Base-by-base conservation (phyloP, 345 rosid species). In the Brassica carinata region DNA sequence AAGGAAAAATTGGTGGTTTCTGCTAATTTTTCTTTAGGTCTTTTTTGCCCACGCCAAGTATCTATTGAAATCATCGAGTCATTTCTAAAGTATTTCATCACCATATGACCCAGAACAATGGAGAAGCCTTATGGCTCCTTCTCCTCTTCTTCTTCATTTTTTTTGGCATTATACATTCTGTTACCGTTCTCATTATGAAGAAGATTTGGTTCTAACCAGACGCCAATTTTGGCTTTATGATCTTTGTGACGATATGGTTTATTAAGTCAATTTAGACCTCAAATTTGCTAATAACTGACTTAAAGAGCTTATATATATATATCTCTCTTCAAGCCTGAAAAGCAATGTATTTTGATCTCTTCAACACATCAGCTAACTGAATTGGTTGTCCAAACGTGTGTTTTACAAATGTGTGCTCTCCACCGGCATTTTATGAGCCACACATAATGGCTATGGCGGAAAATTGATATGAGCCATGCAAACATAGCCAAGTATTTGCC, bases 401-500 rank as follows among this genome's bases (percentile, higher is more conserved):
- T 45, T 58, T 5, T 95, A 95, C 67, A 91, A 29, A 0, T 96
- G 97, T 2, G 40, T 93, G 87, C 13, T 95, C 98, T 29, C 86
- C 94, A 0, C 84, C 85, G 0, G 93, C 94, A 0, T 78, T 85
- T 0, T 96, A 93, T 55, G 89, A 90, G 55, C 77, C 91, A 0
- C 85, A 27, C 0, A 7, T 83, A 61, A 85, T 7, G 9, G 94
- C 88, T 2, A 93, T 95, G 1, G 96, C 90, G 0, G 96, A 95
- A 38, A 0, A 33, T 95, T 18, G 99, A 95, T 64, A 77, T 95
- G 14, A 95, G 91, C 71, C 84, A 84, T 2, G 96, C 90, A 1
- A 97, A 94, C 81, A 90, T 92, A 43, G 99, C 97, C 0, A 95
- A 91, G 0, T 88, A 89, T 74, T 84, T 94, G 51, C 97, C 99